These are phyloP conservation scores for Nelumbo lutea DNA, from an alignment of 164 flowering plant species.

Conservation along the genomic window DNA sequence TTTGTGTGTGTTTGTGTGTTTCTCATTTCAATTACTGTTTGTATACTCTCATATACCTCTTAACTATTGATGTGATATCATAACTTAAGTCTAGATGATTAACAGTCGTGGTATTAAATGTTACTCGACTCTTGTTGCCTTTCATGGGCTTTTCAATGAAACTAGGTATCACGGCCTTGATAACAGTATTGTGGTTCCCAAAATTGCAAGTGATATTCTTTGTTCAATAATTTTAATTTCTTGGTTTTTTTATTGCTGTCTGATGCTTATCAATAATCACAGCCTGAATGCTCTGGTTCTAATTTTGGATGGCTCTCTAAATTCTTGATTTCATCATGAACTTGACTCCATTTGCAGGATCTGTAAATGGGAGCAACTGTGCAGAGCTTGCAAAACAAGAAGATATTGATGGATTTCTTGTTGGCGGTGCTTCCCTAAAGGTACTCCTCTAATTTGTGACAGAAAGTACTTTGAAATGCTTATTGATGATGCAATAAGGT, in stretches of 20 bases:
- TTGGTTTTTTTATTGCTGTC: background rate
- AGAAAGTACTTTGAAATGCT: no score
- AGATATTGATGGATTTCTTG: constrained; percentile 98
- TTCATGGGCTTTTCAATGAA: background rate
- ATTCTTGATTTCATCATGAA: background rate
- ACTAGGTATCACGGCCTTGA: background rate
- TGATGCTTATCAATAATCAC: background rate
- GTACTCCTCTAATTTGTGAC: constrained; percentile 24
- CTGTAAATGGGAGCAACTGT: constrained; percentile 86
- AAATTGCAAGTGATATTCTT: background rate
- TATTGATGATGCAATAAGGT: no score
- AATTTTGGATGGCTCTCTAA: background rate
- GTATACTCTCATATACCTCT: no score
- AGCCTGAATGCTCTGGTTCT: background rate
- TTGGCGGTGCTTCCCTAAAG: constrained; percentile 98
- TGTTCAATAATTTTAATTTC: background rate
- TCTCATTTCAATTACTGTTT: no score
- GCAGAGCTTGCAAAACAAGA: constrained; percentile 94
- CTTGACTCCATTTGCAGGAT: constrained; percentile 42
- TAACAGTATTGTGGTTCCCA: background rate
- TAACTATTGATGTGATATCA: background rate
- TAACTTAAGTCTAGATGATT: background rate
- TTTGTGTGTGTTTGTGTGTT: no score
- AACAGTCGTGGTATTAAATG: background rate
- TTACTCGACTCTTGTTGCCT: background rate